Evolutionary conservation across 495 filamentous ascomycete genomes (phyloP), one percentile per base, ranked within the genome.

Genomic region (Apodospora peruviana): DNA sequence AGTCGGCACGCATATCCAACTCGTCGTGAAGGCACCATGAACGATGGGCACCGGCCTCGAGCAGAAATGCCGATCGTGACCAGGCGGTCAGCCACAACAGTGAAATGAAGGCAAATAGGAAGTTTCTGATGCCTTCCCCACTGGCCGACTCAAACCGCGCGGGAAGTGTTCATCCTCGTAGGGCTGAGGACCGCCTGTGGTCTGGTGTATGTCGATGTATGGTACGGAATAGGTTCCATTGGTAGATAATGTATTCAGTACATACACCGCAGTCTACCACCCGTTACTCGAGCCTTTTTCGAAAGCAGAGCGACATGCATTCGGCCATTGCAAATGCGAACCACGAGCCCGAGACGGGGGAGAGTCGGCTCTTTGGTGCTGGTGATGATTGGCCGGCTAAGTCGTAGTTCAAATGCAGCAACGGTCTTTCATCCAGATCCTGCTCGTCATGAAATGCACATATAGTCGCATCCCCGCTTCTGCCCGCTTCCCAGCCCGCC

Each of bases 101-200:
- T n/a, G n/a, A n/a, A n/a, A n/a, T n/a, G n/a, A n/a, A n/a, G n/a
- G n/a, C n/a, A n/a, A n/a, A n/a, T n/a, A n/a, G n/a, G n/a, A n/a
- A n/a, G n/a, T n/a, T n/a, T n/a, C n/a, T n/a, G n/a, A n/a, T n/a
- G n/a, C n/a, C n/a, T n/a, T n/a, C n/a, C n/a, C n/a, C n/a, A n/a
- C n/a, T n/a, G n/a, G n/a, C n/a, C n/a, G n/a, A n/a, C n/a, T n/a
- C n/a, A n/a, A n/a, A n/a, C n/a, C n/a, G n/a, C n/a, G n/a, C n/a
- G n/a, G n/a, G n/a, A n/a, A 29, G 46, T 32, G 32, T 39, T 29
- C 22, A 27, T 51, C 48, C 48, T 17, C 48, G 29, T 51, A 51
- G 49, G 49, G 49, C 49, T 51, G 49, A 51, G 24, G 12, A 16
- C 16, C 16, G n/a, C 20, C 38, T 17, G 5, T 20, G 12, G 17